phyloP scores from a whole-genome alignment of 2,329 filamentous ascomycete species.

The Stemphylium lycopersici region DNA sequence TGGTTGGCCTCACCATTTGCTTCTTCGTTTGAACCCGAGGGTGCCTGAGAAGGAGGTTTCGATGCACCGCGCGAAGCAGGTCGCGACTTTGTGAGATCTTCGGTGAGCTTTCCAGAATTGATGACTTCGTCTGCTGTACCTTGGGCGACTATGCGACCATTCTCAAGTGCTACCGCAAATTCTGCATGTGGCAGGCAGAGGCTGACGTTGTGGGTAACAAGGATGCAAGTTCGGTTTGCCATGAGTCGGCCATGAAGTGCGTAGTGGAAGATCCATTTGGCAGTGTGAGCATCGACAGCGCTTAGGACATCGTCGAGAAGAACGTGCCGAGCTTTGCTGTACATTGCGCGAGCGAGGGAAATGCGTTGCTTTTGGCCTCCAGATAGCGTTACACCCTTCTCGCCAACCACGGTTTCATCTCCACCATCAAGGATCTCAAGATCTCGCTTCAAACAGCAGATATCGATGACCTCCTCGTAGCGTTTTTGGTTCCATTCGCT shows the following conservation, averaged over 20 bases:
- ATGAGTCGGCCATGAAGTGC: slow-evolving; percentile 90
- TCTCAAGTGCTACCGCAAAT: slow-evolving; percentile 83
- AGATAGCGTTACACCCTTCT: slow-evolving; percentile 96
- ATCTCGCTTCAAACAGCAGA: slow-evolving; percentile 89
- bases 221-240: slow-evolving; percentile 85
- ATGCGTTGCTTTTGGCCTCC: slow-evolving; percentile 98
- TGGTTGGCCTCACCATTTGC: slow-evolving; percentile 41
- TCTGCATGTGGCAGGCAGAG: slow-evolving; percentile 82
- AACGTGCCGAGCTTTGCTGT: slow-evolving; percentile 89
- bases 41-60: slow-evolving; percentile 75
- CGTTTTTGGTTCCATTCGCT: slow-evolving; percentile 78
- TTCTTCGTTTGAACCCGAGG: slow-evolving; percentile 72
- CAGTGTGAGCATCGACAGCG: slow-evolving; percentile 95
- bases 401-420: slow-evolving; percentile 91
- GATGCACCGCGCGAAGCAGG: slow-evolving; percentile 74
- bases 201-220: slow-evolving; percentile 95
- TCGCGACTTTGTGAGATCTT: slow-evolving; percentile 79
- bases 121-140: slow-evolving; percentile 81
- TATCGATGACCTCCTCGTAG: slow-evolving; percentile 86
- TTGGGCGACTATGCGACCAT: slow-evolving; percentile 78
- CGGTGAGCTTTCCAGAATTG: slow-evolving; percentile 84
- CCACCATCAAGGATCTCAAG: slow-evolving; percentile 90
- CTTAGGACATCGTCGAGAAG: slow-evolving; percentile 94
- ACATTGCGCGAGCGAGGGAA: slow-evolving; percentile 94
- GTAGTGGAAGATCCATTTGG: slow-evolving; percentile 96